phyloP scores from a whole-genome alignment of 75 land plant genomes.

The Isoetes taiwanensis region DNA sequence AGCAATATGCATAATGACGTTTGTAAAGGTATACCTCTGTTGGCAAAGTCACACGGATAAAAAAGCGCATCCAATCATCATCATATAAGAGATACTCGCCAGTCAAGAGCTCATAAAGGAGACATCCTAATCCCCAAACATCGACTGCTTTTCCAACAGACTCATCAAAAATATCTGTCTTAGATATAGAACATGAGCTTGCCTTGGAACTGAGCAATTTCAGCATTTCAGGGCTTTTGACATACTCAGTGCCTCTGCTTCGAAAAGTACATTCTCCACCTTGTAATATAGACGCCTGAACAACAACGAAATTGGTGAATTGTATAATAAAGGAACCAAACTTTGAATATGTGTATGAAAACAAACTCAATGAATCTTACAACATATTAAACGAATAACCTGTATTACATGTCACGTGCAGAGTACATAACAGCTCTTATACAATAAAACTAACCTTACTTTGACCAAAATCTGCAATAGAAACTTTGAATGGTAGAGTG shows the following conservation, averaged over 20 bases:
- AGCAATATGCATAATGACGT: background rate
- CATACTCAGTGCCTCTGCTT: conserved; percentile 30
- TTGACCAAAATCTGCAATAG: conserved; percentile 32
- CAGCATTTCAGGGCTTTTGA: conserved; percentile 34
- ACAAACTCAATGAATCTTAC: too few relatives aligned
- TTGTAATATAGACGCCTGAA: conserved; percentile 14
- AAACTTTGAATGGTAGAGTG: conserved; percentile 24
- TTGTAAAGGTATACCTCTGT: conserved; percentile 17
- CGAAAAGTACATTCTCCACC: conserved; percentile 35
- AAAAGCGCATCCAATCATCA: conserved; percentile 33
- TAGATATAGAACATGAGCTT: background rate
- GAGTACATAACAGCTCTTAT: too few relatives aligned
- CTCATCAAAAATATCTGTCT: background rate
- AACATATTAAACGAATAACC: too few relatives aligned
- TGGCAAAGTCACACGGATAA: conserved; percentile 25
- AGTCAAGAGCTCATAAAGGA: conserved; percentile 29
- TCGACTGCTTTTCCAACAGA: conserved; percentile 33
- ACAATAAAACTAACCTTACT: conserved; percentile 19
- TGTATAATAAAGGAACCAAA: background rate
- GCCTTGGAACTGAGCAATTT: conserved; percentile 12
- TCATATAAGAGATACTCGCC: conserved; percentile 33
- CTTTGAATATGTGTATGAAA: too few relatives aligned
- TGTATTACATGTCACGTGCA: too few relatives aligned
- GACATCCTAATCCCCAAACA: conserved; percentile 32
- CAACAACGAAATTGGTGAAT: background rate